Base-by-base conservation (phyloP, 257 asterid genomes). In the Plantago elongata region DNA sequence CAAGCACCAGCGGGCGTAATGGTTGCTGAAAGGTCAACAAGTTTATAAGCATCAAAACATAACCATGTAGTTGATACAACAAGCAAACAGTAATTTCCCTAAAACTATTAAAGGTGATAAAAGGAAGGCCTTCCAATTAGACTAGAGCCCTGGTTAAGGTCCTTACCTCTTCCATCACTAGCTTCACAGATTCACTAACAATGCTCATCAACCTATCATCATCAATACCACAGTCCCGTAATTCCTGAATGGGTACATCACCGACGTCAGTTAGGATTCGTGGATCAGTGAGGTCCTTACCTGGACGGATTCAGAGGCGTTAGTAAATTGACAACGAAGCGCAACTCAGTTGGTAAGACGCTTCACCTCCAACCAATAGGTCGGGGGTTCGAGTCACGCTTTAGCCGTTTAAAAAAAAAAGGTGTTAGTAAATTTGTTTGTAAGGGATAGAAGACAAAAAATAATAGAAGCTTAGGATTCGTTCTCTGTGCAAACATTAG, bases 231-330 rank as follows among this genome's bases (percentile, higher is more conserved):
- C 95, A 78, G 62, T 93, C 97, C 60, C 97, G 81, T 71, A 93
- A 78, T 77, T 93, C 99, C 77, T 89, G 95, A 50, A 89, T 70
- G 12, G 99, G 97, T 40, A 92, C 97, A 70, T 92, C 98, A 63
- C 99, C 98, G 70, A 83, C 95, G 64, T 89, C 99, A 0, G 92
- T 85, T 69, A 93, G 78, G 81, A 93, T 60, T 30, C 95, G 79
- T 49, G 97, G 94, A 77, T 93, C 99, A 57, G 70, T 77, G 52
- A 89, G 72, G 42, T 87, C 96, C 71, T 89, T 77, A 34, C 99
- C 99, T 92, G 89, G 74, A 74, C 8, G 60, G 55, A 6, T 11
- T 22, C 70, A 60, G 62, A 10, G 66, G 44, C 64, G 45, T 65
- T 62, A 60, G 5, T 47, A 57, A n/a, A n/a, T n/a, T n/a, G n/a